A percentile compares a stretch with the other conserved stretches of the same genome.
phyloP scores from a whole-genome alignment of 2,329 filamentous ascomycete genomes.

The Monilinia fructigena region DNA sequence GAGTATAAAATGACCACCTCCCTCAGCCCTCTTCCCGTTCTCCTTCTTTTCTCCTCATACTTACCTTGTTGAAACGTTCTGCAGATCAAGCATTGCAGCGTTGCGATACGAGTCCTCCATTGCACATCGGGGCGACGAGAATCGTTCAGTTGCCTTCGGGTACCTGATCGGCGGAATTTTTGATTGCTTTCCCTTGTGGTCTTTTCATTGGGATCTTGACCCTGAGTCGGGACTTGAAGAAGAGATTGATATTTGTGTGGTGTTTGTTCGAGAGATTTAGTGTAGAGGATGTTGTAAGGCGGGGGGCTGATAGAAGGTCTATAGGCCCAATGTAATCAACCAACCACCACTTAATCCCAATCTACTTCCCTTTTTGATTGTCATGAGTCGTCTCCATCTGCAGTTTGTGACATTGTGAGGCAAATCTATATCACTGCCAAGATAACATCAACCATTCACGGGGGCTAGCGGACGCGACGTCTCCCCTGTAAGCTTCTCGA shows the following conservation, averaged over 20 bases:
- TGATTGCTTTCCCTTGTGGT: slow-evolving; percentile 35
- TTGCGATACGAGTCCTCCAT: slow-evolving; percentile 50
- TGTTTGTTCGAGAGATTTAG: neutral
- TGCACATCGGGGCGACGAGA: slow-evolving; percentile 55
- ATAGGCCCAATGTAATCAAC: no score
- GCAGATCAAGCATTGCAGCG: slow-evolving; percentile 38
- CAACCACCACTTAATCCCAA: no score
- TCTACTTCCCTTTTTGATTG: neutral
- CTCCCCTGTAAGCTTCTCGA: no score
- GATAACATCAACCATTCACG: neutral
- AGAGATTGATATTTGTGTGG: slow-evolving; percentile 27
- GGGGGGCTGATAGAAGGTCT: neutral
- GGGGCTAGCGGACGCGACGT: no score
- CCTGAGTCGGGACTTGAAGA: slow-evolving; percentile 42
- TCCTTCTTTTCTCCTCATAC: slow-evolving; percentile 39
- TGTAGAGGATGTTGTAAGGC: neutral
- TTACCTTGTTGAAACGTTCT: slow-evolving; percentile 40
- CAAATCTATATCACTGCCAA: neutral
- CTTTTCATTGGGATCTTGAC: slow-evolving; percentile 44
- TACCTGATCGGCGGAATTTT: slow-evolving; percentile 42
- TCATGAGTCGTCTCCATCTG: neutral
- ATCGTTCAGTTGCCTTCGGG: slow-evolving; percentile 41
- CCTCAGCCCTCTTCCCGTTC: slow-evolving; percentile 17
- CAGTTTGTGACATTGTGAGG: neutral
- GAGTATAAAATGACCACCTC: neutral